Base-by-base conservation (phyloP, 768 basidiomycete species). In the Trametes sanguinea region DNA sequence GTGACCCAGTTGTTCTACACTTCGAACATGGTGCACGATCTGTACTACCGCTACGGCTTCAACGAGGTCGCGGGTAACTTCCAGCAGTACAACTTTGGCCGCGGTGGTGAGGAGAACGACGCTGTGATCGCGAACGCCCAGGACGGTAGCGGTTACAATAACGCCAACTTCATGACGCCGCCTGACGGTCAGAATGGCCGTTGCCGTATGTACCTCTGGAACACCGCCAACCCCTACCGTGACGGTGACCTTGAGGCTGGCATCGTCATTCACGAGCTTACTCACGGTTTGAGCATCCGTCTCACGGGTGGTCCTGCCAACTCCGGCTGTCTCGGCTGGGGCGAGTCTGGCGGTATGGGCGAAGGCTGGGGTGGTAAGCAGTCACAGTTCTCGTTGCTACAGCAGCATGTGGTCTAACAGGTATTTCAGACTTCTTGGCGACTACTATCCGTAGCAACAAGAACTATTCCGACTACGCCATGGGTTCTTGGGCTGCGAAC, bases 151-250 rank as follows among this genome's bases (percentile, higher is more conserved):
- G 95, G 95, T 1, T 95, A 85, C 77, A 95, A 92, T 78, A 93
- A 93, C 61, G 92, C 91, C 50, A 95, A 95, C 81, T 95, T 92
- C 75, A 89, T 89, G 88, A 92, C 89, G 0, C 88, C 88, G 52
- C 88, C 89, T 16, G 80, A 94, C 68, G 92, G 91, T 33, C 84
- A 87, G 80, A 91, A 93, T 70, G 93, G 92, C 3, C 87, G 92
- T 54, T 95, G 94, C 89, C 83, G 95, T 66, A 98, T 95, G 95
- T 95, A 95, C 76, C 80, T 95, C 48, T 99, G 96, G 96, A 90
- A 93, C 75, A 92, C 92, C 1, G 90, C 87, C 7, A 79, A 83
- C 27, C 96, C 96, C 2, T 98, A 89, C 79, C 82, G 95, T 22
- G 96, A 99, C 69, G 96, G 96, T 30, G 95, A 97, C 68, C 81